phyloP scores from a whole-genome alignment of 2,329 filamentous ascomycete genomes.

The Canariomyces notabilis region DNA sequence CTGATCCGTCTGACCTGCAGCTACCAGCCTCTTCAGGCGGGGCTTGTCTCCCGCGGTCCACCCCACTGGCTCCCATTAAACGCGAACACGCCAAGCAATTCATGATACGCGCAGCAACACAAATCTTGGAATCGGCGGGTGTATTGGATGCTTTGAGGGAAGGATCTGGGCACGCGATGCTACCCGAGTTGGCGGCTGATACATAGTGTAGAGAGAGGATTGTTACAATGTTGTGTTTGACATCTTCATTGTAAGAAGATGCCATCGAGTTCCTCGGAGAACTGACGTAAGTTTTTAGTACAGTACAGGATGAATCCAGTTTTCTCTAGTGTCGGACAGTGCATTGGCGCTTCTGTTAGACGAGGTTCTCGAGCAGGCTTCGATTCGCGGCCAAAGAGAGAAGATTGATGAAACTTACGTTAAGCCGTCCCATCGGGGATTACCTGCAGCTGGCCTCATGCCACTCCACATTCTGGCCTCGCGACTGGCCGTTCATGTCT shows the following conservation, averaged over 20 bases:
- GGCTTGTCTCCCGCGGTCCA: neutral
- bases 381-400: constrained; percentile 12
- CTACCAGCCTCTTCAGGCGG: constrained; percentile 8
- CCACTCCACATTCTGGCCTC: constrained; percentile 15
- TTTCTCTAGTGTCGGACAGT: neutral
- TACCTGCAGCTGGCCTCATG: constrained; percentile 23
- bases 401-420: no score
- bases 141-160: constrained; percentile 9
- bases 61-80: constrained; percentile 23
- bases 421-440: constrained; percentile 16
- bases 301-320: constrained; percentile 1
- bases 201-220: constrained; percentile 17
- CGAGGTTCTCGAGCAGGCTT: constrained; percentile 2
- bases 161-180: constrained; percentile 19
- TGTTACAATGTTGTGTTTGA: no score
- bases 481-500: constrained; percentile 16
- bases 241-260: neutral
- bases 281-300: constrained; percentile 12
- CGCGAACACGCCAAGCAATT: constrained; percentile 26
- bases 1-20: neutral
- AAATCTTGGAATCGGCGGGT: constrained; percentile 23
- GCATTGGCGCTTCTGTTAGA: neutral
- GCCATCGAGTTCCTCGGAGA: neutral
- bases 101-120: constrained; percentile 29
- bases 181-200: constrained; percentile 25